Conservation (phyloP, 1,284 basidiomycete genomes). For the Ganoderma meredithae region DNA sequence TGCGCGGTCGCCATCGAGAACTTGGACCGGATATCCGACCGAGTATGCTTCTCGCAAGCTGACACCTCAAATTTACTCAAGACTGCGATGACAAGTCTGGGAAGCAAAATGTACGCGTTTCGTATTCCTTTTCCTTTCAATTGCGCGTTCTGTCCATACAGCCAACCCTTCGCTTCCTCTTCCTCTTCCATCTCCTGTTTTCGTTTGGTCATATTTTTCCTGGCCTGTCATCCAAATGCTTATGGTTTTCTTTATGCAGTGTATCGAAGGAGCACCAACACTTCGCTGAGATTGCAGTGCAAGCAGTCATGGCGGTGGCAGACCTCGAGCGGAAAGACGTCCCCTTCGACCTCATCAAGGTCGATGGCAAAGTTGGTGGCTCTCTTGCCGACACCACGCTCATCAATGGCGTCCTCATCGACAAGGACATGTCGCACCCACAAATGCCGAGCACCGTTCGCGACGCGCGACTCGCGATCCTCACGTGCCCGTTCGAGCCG, state of each 20-base stretch:
- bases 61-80: constrained; percentile 91
- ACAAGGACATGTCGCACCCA: constrained; percentile 99
- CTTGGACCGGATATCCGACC: constrained; percentile 93
- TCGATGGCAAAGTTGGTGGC: constrained; percentile 98
- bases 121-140: background rate
- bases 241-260: constrained; percentile 51
- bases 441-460: constrained; percentile 93
- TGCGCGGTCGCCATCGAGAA: constrained; percentile 91
- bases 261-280: constrained; percentile 96
- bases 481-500: constrained; percentile 99
- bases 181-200: constrained; percentile 6
- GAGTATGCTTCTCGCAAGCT: constrained; percentile 83
- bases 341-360: constrained; percentile 98
- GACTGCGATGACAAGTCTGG: constrained; percentile 95
- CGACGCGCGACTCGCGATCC: constrained; percentile 94
- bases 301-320: constrained; percentile 95
- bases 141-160: background rate
- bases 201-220: background rate
- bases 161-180: background rate
- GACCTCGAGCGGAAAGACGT: constrained; percentile 96
- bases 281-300: constrained; percentile 97
- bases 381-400: constrained; percentile 93
- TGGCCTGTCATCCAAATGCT: constrained; percentile 4
- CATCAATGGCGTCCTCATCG: constrained; percentile 95
- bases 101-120: constrained; percentile 89